Base-by-base conservation (phyloP, 2,329 filamentous ascomycete species). In the Bisporella sp. region DNA sequence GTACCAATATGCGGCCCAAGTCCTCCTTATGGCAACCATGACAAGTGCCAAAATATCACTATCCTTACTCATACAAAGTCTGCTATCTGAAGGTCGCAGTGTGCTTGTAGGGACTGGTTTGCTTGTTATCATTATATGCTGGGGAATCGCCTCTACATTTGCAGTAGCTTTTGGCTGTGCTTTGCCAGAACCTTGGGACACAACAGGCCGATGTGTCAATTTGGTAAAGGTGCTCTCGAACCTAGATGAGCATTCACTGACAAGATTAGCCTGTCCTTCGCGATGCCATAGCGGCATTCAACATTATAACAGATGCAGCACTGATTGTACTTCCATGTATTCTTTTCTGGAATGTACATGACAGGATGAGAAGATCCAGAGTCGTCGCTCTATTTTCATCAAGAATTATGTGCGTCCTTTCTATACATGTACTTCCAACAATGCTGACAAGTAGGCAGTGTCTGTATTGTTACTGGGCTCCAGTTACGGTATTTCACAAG, bases 1-100 rank as follows among this genome's bases (percentile, higher is more conserved):
- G 49, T 51, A 47, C 44, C 35, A 44, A 45, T 51, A 51, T 40
- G 42, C 35, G 4, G 44, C 49, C 4, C 44, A 51, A 13, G 32
- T 51, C 7, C 30, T 51, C 4, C 21, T 37, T 11, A 13, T 51
- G 4, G 46, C 35, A 8, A 9, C 44, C 5, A 46, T 47, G n/a
- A 37, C 33, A 8, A 28, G n/a, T 5, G 29, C 45, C 12, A 47
- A 51, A 31, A 37, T 32, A 5, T 51, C 49, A 6, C 29, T 47
- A 7, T 30, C 45, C 9, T n/a, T 43, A n/a, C 44, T 51, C 37
- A 21, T 48, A 11, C 33, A 47, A 13, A 51, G 45, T 29, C 30
- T 43, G 44, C 32, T 51, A 33, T 11, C 49, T 9, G 37, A 35
- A n/a, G 40, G 31, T 5, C 21, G 21, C 12, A 47, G 28, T 3